phyloP scores from a whole-genome alignment of 2,329 filamentous ascomycete genomes.

The Amylocarpus encephaloides region DNA sequence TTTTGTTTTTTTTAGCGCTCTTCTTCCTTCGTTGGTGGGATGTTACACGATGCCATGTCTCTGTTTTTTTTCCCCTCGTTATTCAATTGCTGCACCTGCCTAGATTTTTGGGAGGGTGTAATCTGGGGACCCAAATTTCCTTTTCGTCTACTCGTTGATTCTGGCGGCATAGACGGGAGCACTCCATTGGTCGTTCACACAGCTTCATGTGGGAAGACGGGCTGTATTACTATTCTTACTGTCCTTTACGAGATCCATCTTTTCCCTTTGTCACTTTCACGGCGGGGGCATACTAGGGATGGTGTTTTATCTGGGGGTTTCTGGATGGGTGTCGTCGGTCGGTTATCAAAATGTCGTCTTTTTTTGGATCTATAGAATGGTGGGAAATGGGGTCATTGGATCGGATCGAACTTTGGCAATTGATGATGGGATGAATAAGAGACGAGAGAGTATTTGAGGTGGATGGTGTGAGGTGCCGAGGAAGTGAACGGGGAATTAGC shows the following conservation, averaged over 20 bases:
- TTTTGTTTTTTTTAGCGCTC: too few species aligned
- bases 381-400: too few species aligned
- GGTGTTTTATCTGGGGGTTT: background rate
- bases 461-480: too few species aligned
- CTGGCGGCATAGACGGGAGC: background rate
- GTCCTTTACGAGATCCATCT: conserved; percentile 1
- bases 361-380: too few species aligned
- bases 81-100: background rate
- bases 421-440: too few species aligned
- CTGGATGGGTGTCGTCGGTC: background rate
- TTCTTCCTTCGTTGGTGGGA: background rate
- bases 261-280: background rate
- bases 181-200: background rate
- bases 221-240: conserved; percentile 7
- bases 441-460: too few species aligned
- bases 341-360: too few species aligned
- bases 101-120: conserved; percentile 4
- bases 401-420: too few species aligned
- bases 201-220: background rate
- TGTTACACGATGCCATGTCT: conserved; percentile 18
- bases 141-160: background rate
- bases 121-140: background rate
- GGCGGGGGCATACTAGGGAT: background rate
- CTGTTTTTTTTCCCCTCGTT: conserved; percentile 5
- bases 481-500: too few species aligned